Conservation (phyloP, 768 basidiomycete species). For the Rhodotorula babjevae region DNA sequence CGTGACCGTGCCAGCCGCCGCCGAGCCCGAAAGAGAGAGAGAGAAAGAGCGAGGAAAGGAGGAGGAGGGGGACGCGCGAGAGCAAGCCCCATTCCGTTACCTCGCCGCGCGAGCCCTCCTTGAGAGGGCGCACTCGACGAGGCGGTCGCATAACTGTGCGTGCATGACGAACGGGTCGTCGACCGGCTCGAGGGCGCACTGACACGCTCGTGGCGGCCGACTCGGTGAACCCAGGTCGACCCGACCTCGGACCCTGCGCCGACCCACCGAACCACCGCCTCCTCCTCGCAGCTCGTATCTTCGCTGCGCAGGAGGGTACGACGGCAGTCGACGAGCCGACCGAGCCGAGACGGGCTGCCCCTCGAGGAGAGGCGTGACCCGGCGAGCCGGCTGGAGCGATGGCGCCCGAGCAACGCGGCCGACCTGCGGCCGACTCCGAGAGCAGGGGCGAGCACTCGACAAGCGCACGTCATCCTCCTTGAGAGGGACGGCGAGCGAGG, state of each 20-base stretch:
- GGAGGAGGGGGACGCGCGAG: conserved; percentile 30
- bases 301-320: not conserved
- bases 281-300: conserved; percentile 18
- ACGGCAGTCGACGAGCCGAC: too few species aligned
- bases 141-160: conserved; percentile 36
- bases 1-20: too few species aligned
- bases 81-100: conserved; percentile 40
- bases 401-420: too few species aligned
- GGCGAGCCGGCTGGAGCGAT: too few species aligned
- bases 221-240: not conserved
- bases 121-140: not conserved
- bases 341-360: not conserved
- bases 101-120: not conserved
- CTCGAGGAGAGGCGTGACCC: not conserved
- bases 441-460: not conserved
- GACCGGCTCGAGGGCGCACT: conserved; percentile 21
- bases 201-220: not conserved
- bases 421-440: not conserved
- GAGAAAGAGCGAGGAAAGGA: not conserved
- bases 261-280: not conserved
- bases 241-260: not conserved
- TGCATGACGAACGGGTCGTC: conserved; percentile 34
- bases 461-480: not conserved
- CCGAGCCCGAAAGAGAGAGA: not conserved
- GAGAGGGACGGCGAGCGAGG: not conserved